phyloP scores from a whole-genome alignment of 176 grass and related monocot species.

The Triticum urartu region DNA sequence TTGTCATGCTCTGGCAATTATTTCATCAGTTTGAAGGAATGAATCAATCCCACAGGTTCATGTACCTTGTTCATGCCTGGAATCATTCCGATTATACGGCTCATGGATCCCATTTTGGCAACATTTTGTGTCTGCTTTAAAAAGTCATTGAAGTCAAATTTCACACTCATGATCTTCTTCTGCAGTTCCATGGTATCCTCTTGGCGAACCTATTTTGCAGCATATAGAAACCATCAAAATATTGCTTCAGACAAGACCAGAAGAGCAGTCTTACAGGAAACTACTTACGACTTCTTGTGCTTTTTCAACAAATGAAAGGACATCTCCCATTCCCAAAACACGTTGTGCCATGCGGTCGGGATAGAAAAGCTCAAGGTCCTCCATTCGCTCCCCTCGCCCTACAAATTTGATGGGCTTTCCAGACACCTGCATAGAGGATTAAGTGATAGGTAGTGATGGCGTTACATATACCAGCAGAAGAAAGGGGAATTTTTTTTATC shows the following conservation, averaged over 20 bases:
- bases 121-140: slow-evolving; percentile 92
- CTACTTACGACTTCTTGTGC: slow-evolving; percentile 93
- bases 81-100: slow-evolving; percentile 57
- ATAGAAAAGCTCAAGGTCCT: slow-evolving; percentile 94
- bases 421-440: slow-evolving; percentile 61
- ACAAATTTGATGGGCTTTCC: slow-evolving; percentile 97
- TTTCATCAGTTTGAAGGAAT: slow-evolving; percentile 3
- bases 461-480: not conserved
- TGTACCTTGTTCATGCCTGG: slow-evolving; percentile 68
- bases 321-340: slow-evolving; percentile 93
- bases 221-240: not conserved
- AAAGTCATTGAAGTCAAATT: slow-evolving; percentile 96
- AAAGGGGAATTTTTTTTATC: no score
- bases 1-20: not conserved
- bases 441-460: slow-evolving; percentile 5
- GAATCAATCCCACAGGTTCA: not conserved
- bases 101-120: slow-evolving; percentile 86
- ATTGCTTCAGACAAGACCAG: slow-evolving; percentile 8
- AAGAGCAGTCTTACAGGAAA: not conserved
- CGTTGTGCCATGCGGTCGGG: slow-evolving; percentile 93
- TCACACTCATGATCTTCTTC: slow-evolving; percentile 95
- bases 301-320: slow-evolving; percentile 98
- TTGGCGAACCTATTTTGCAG: slow-evolving; percentile 69
- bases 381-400: slow-evolving; percentile 74
- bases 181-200: slow-evolving; percentile 88